Conservation (phyloP, 2,329 filamentous ascomycete species). For the Monosporascus sp. region DNA sequence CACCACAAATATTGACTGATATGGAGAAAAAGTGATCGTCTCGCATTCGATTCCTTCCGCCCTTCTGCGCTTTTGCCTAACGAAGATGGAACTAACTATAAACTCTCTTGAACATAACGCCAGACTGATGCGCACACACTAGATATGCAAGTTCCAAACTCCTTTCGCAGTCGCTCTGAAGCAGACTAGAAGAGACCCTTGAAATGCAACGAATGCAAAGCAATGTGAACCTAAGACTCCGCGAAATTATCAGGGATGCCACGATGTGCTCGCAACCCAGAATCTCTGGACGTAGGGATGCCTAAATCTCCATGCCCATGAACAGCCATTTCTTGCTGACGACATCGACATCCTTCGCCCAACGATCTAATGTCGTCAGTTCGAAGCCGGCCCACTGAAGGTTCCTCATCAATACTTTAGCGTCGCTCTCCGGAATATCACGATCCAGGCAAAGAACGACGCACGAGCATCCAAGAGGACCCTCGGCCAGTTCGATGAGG, state of each 20-base stretch:
- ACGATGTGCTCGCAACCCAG: background rate
- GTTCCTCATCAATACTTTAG: slow-evolving; percentile 68
- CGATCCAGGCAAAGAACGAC: slow-evolving; percentile 81
- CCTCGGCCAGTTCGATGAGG: slow-evolving; percentile 80
- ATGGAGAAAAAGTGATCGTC: background rate
- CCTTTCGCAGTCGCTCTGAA: background rate
- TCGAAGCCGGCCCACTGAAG: slow-evolving; percentile 93
- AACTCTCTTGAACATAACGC: background rate
- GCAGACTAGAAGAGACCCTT: background rate
- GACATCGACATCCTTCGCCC: slow-evolving; percentile 59
- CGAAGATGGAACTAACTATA: background rate
- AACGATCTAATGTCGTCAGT: slow-evolving; percentile 72
- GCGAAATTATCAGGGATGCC: background rate
- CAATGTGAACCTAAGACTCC: background rate
- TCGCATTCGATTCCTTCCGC: background rate
- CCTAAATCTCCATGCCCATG: slow-evolving; percentile 77
- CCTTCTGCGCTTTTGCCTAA: background rate
- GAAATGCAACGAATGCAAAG: background rate
- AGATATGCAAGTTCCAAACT: background rate
- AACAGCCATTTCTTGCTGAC: slow-evolving; percentile 80
- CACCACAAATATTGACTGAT: background rate
- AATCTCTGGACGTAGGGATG: slow-evolving; percentile 3
- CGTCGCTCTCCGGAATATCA: slow-evolving; percentile 54
- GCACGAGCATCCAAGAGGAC: slow-evolving; percentile 69
- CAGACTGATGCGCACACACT: background rate